Evolutionary conservation across 768 basidiomycete genomes (phyloP).

Genomic region (Chiua virens): DNA sequence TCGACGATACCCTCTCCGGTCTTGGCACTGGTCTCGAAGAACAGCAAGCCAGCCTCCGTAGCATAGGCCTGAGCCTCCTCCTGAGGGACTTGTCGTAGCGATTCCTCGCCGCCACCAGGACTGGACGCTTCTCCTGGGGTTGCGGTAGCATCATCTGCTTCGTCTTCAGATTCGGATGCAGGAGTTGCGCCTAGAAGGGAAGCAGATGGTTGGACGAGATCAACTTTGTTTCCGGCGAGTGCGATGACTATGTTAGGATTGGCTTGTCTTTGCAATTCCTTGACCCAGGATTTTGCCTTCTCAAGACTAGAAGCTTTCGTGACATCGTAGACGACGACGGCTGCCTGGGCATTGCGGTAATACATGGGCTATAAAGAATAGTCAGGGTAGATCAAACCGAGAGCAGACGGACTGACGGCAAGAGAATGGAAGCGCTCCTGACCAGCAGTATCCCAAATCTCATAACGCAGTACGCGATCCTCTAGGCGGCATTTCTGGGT

Average conservation of each 20-base stretch:
- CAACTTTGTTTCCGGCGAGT: slow-evolving; percentile 95
- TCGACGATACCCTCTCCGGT: slow-evolving; percentile 94
- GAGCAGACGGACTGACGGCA: slow-evolving; percentile 56
- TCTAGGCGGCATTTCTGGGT: slow-evolving; percentile 96
- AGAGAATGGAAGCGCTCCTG: slow-evolving; percentile 98
- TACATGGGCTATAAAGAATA: slow-evolving; percentile 80
- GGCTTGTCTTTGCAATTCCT: slow-evolving; percentile 97
- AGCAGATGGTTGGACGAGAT: slow-evolving; percentile 73
- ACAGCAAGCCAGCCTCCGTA: slow-evolving; percentile 88
- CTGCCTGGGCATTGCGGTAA: slow-evolving; percentile 96
- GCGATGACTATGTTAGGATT: slow-evolving; percentile 99
- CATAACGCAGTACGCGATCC: slow-evolving; percentile 89
- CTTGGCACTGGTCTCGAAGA: slow-evolving; percentile 98
- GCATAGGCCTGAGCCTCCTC: slow-evolving; percentile 98
- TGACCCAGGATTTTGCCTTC: slow-evolving; percentile 99
- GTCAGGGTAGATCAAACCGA: slow-evolving; percentile 4
- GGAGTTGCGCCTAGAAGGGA: slow-evolving; percentile 49
- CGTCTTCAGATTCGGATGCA: slow-evolving; percentile 76
- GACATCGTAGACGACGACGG: slow-evolving; percentile 97
- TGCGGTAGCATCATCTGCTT: slow-evolving; percentile 89
- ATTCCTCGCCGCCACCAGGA: slow-evolving; percentile 59
- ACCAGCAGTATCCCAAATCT: slow-evolving; percentile 97
- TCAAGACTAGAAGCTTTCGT: slow-evolving; percentile 95
- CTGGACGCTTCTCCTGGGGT: slow-evolving; percentile 71
- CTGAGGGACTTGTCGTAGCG: slow-evolving; percentile 82